Base-by-base conservation (phyloP, 2,329 filamentous ascomycete genomes). In the Plectosphaerella cucumerina region DNA sequence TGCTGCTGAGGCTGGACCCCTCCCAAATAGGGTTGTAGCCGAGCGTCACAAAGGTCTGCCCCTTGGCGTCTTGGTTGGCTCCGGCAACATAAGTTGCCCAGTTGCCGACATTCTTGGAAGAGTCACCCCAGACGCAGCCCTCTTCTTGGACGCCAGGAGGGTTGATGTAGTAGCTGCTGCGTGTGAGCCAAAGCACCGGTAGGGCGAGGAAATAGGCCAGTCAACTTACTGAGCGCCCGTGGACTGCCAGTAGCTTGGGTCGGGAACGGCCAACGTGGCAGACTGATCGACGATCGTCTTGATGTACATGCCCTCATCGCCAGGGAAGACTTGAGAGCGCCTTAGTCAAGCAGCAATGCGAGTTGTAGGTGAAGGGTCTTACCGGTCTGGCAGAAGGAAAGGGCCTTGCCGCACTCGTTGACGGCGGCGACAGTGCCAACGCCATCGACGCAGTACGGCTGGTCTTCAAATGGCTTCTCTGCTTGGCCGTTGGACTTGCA, bases 231-330 rank as follows among this genome's bases (percentile, higher is more conserved):
- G 89, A 52, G 89, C 86, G 52, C 87, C 81, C 12, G 88, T 91
- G 43, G 71, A 68, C 58, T 76, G 81, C 88, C 87, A 92, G 68
- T 92, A 92, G 50, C 70, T 76, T 17, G 76, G 70, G 51, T 76
- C 85, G 9, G 89, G 89, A 34, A 92, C 87, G 47, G 89, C 87
- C 50, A 93, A 73, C 26, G 76, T 78, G n/a, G 75, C 73, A 10
- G 65, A 67, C 55, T 74, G 70, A 20, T 74, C 62, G 44, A 91
- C 84, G 55, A 84, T 68, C n/a, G 87, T 92, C 15, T 87, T 87
- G 60, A 91, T 91, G 58, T 91, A 74, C 87, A 92, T 92, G 54
- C 85, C 85, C 71, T 92, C 88, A 60, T 90, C 86, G 47, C 88
- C 88, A 17, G 88, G 88, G 54, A 91, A 70, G 14, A 90, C 39